Base-by-base conservation (phyloP, 805 yeast genomes). In the Wickerhamomyces bisporus region DNA sequence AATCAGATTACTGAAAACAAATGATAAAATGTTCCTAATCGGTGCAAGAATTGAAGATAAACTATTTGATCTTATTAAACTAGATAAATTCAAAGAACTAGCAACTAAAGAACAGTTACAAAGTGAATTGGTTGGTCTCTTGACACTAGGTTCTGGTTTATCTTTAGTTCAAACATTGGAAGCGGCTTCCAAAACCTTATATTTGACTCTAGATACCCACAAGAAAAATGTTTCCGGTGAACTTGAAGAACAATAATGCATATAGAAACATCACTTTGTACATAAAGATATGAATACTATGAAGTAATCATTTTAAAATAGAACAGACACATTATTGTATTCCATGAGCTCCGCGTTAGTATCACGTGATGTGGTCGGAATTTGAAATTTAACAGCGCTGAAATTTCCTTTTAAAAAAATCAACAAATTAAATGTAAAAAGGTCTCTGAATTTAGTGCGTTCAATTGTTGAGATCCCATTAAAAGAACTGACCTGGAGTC, bases 71-170 rank as follows among this genome's bases (percentile, higher is more conserved):
- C 47, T 74, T 20, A 64, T 62, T 1, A 69, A 78, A 39, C 62
- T 89, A 34, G 67, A 74, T 30, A 50, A 68, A 45, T 84, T 86
- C 68, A 84, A 86, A 65, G 77, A 73, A 26, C 71, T 93, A 54
- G 93, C 95, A 30, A 62, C 79, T 5, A 68, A 80, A 55, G 77
- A 74, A 31, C 79, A 80, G 48, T 66, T 91, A 49, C 93, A 86
- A 41, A 77, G 84, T 9, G 85, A 89, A 70, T 74, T 93, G 49
- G 81, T 83, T 11, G 95, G 95, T 10, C 68, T 86, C 39, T 75
- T 91, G 55, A 80, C 89, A n/a, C 64, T 83, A 40, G 69, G 86
- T 46, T 86, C 95, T 41, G 98, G 97, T 55, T 89, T 86, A 32
- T 95, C 95, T 10, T 71, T 91, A 57, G 94, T 84, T 11, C 76